A percentile compares a stretch with the other conserved stretches of the same genome.
Conservation (phyloP, 164 flowering plant genomes). For the Piper betle region DNA sequence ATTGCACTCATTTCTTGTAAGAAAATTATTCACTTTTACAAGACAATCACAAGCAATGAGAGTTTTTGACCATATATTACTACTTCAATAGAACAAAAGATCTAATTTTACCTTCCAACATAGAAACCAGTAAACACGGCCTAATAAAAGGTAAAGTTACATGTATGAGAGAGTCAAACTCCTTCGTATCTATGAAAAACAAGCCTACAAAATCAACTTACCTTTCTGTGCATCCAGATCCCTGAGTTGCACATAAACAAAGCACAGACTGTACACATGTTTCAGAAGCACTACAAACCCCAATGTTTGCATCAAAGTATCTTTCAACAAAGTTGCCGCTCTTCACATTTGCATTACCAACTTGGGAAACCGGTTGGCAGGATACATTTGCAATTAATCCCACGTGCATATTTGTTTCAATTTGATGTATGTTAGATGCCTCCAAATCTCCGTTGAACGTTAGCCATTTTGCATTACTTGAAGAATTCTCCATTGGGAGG, state of each 20-base stretch:
- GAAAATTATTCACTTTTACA: too few species aligned
- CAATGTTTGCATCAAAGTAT: constrained; percentile 32
- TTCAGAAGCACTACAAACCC: constrained; percentile 40
- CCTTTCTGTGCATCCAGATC: constrained; percentile 30
- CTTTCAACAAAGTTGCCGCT: constrained; percentile 26
- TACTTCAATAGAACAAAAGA: too few species aligned
- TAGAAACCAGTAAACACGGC: background rate
- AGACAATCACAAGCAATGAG: too few species aligned
- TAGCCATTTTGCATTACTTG: constrained; percentile 11
- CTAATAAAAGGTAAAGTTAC: background rate
- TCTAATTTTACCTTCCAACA: background rate
- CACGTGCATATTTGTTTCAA: background rate
- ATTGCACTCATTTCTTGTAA: too few species aligned
- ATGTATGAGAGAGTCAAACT: background rate
- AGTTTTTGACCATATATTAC: too few species aligned
- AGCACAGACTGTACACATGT: constrained; percentile 31
- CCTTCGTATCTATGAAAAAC: background rate
- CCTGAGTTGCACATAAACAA: constrained; percentile 35
- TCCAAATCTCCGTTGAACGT: constrained; percentile 21
- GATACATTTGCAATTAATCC: background rate
- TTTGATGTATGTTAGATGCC: background rate
- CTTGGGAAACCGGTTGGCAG: background rate
- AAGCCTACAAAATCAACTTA: constrained; percentile 8
- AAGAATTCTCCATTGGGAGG: constrained; percentile 19
- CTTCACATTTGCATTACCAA: background rate